Percentiles rank a stretch among this genome's conserved stretches.
Conservation (phyloP, 169 alveolate genomes). For the Condylostoma magnum region DNA sequence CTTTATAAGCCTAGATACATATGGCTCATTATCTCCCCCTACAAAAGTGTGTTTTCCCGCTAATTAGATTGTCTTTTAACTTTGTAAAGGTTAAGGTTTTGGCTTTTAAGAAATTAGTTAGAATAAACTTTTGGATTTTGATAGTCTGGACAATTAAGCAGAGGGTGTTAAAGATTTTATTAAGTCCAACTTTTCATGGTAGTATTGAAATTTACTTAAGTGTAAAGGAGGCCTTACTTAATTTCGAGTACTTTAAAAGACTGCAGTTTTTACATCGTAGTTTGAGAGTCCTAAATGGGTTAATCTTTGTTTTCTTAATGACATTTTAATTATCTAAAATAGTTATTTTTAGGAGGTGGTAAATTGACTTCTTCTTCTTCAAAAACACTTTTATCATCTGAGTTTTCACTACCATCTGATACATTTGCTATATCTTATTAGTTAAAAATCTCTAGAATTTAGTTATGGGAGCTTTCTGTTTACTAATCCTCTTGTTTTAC, state of each 20-base stretch:
- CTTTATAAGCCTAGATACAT: not conserved
- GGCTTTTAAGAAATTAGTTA: slow-evolving; percentile 29
- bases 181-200: not conserved
- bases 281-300: not conserved
- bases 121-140: slow-evolving; percentile 32
- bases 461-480: too few species aligned
- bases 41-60: slow-evolving; percentile 34
- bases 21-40: slow-evolving; percentile 29
- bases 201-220: slow-evolving; percentile 2
- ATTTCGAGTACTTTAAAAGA: not conserved
- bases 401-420: too few species aligned
- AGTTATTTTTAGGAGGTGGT: too few species aligned
- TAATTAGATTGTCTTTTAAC: slow-evolving; percentile 31
- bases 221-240: slow-evolving; percentile 8
- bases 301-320: not conserved
- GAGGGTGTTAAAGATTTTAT: slow-evolving; percentile 17
- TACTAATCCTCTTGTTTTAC: too few species aligned
- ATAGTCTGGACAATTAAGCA: not conserved
- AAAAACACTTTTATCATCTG: too few species aligned
- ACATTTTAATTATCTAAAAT: slow-evolving; percentile 27
- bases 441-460: too few species aligned
- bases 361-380: too few species aligned
- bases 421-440: too few species aligned
- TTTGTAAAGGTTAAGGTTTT: slow-evolving; percentile 25
- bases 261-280: slow-evolving; percentile 11